phyloP scores from a whole-genome alignment of 1,284 basidiomycete species.

The Austroboletus novae-zelandiae region DNA sequence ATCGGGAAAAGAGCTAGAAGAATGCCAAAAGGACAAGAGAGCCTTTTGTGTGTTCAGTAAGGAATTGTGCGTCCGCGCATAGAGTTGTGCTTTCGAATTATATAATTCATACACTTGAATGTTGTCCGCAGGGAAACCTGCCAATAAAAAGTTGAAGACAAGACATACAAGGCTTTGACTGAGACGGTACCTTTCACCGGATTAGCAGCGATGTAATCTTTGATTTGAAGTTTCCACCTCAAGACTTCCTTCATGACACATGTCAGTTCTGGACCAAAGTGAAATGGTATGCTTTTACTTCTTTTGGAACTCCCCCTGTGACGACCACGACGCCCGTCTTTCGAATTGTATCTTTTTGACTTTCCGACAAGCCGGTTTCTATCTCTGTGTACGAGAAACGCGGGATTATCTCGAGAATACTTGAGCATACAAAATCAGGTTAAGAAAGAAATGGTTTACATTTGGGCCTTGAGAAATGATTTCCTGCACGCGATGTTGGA shows the following conservation, averaged over 20 bases:
- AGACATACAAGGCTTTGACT: too few species aligned
- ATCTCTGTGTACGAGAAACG: conserved; percentile 51
- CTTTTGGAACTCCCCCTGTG: conserved; percentile 53
- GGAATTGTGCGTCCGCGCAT: conserved; percentile 53
- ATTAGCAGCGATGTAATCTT: conserved; percentile 57
- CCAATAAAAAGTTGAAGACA: neutral
- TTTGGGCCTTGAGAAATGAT: conserved; percentile 43
- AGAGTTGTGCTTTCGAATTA: conserved; percentile 59
- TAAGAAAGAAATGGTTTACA: conserved; percentile 29
- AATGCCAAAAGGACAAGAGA: conserved; percentile 63
- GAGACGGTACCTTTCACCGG: conserved; percentile 45
- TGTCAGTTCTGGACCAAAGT: neutral
- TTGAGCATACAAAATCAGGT: neutral
- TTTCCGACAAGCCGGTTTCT: conserved; percentile 37
- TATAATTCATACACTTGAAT: conserved; percentile 76
- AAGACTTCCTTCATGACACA: conserved; percentile 49
- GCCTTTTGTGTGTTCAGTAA: conserved; percentile 50
- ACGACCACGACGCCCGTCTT: conserved; percentile 60
- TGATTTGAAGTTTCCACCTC: conserved; percentile 57
- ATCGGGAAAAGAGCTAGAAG: conserved; percentile 34
- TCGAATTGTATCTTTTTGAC: conserved; percentile 47
- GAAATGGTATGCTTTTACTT: conserved; percentile 32
- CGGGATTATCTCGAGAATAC: conserved; percentile 51
- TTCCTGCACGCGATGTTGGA: conserved; percentile 45
- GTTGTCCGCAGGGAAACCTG: conserved; percentile 64